Conservation (phyloP, 139 green algal species). For the Limnomonas spitsbergensis region DNA sequence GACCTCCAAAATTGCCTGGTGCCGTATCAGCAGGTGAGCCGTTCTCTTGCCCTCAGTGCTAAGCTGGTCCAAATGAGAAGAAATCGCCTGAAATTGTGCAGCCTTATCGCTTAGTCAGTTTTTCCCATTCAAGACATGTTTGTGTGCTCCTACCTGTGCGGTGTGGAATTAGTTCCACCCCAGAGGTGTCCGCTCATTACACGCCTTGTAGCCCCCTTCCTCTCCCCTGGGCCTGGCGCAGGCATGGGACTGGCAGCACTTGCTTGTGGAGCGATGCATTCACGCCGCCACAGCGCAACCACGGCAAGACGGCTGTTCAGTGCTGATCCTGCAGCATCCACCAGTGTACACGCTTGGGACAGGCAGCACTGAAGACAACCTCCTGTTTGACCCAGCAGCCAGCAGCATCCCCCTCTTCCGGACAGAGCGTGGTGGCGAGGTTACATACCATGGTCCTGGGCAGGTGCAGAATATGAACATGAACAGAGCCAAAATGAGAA, state of each 20-base stretch:
- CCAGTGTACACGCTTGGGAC: slow-evolving; percentile 83
- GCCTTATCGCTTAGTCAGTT: too few species aligned
- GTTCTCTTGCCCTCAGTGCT: not conserved
- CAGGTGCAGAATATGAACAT: too few species aligned
- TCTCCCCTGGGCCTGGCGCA: too few species aligned
- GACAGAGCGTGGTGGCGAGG: slow-evolving; percentile 76
- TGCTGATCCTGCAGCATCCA: slow-evolving; percentile 59
- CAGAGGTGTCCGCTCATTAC: not conserved
- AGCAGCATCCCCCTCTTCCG: slow-evolving; percentile 40
- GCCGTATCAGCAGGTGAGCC: slow-evolving; percentile 20
- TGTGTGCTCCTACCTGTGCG: not conserved
- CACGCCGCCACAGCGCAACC: not conserved
- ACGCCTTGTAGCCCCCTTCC: not conserved
- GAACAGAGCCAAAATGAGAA: not conserved
- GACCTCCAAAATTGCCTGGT: slow-evolving; percentile 23
- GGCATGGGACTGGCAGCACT: slow-evolving; percentile 12
- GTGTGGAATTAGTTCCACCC: not conserved
- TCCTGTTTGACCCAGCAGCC: slow-evolving; percentile 37
- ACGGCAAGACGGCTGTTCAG: not conserved
- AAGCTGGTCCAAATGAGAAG: too few species aligned
- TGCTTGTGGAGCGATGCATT: not conserved
- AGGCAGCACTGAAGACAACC: slow-evolving; percentile 49
- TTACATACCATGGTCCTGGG: slow-evolving; percentile 87
- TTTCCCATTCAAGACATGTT: not conserved
- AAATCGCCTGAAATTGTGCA: too few species aligned